Evolutionary conservation across 2,329 filamentous ascomycete species (phyloP).

Genomic region (Alternaria viburni): DNA sequence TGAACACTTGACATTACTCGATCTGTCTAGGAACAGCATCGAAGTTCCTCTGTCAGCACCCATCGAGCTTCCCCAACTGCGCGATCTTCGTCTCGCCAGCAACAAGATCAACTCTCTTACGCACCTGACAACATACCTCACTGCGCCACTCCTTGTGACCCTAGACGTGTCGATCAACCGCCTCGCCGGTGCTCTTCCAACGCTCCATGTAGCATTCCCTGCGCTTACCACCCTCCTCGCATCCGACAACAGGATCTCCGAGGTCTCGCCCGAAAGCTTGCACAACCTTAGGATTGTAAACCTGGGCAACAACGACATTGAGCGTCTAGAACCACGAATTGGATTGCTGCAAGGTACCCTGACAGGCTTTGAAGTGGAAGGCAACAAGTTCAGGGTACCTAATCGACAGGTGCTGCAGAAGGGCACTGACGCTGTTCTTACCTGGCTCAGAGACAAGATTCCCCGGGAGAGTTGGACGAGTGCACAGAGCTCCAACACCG

Average conservation of each 20-base stretch:
- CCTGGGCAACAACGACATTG: conserved; percentile 84
- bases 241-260: conserved; percentile 78
- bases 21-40: conserved; percentile 79
- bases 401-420: conserved; percentile 83
- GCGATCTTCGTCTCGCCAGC: conserved; percentile 75
- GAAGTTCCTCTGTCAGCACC: conserved; percentile 45
- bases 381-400: conserved; percentile 88
- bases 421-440: conserved; percentile 82
- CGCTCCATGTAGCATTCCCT: conserved; percentile 71
- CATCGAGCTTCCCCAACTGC: conserved; percentile 74
- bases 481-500: conserved; percentile 27
- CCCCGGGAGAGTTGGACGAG: conserved; percentile 51
- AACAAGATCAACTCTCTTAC: conserved; percentile 73
- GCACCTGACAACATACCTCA: conserved; percentile 69
- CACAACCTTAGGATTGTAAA: conserved; percentile 78
- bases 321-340: conserved; percentile 78
- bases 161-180: conserved; percentile 85
- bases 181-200: conserved; percentile 70
- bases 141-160: conserved; percentile 76
- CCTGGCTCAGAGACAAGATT: conserved; percentile 80
- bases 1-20: conserved; percentile 72
- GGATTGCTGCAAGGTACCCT: conserved; percentile 73
- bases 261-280: conserved; percentile 75
- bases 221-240: conserved; percentile 72
- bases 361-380: conserved; percentile 76